Evolutionary conservation across 768 basidiomycete species (phyloP).

Genomic region (Trametes cubensis): DNA sequence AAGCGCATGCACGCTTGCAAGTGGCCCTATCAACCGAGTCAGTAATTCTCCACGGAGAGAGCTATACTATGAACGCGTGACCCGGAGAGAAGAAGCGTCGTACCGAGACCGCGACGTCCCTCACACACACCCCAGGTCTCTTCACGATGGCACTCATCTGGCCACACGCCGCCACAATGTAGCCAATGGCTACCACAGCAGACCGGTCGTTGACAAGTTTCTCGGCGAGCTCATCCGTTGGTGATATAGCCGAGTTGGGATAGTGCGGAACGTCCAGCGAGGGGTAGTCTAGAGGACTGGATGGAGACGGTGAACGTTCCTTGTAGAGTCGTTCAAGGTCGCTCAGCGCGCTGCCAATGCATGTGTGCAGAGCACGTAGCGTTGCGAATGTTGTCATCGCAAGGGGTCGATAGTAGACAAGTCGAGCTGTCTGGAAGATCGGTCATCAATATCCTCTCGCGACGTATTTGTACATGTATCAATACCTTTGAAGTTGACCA

Average conservation of each 20-base stretch:
- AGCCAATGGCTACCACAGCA: slow-evolving; percentile 58
- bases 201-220: slow-evolving; percentile 58
- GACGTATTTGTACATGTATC: too few relatives aligned
- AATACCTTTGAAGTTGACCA: too few relatives aligned
- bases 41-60: background rate
- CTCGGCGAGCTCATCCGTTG: slow-evolving; percentile 40
- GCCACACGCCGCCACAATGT: slow-evolving; percentile 69
- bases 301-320: background rate
- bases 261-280: slow-evolving; percentile 16
- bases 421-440: too few relatives aligned
- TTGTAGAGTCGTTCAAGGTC: slow-evolving; percentile 61
- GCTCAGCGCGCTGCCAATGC: slow-evolving; percentile 66
- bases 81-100: slow-evolving; percentile 35
- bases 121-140: slow-evolving; percentile 64
- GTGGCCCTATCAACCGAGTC: slow-evolving; percentile 52
- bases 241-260: background rate
- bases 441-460: too few relatives aligned
- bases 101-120: slow-evolving; percentile 46
- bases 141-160: slow-evolving; percentile 70
- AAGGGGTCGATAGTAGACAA: too few relatives aligned
- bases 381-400: slow-evolving; percentile 53
- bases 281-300: slow-evolving; percentile 14
- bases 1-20: slow-evolving; percentile 73
- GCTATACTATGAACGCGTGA: slow-evolving; percentile 64
- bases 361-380: slow-evolving; percentile 61